phyloP scores from a whole-genome alignment of 805 yeast genomes.

The Candida alai region DNA sequence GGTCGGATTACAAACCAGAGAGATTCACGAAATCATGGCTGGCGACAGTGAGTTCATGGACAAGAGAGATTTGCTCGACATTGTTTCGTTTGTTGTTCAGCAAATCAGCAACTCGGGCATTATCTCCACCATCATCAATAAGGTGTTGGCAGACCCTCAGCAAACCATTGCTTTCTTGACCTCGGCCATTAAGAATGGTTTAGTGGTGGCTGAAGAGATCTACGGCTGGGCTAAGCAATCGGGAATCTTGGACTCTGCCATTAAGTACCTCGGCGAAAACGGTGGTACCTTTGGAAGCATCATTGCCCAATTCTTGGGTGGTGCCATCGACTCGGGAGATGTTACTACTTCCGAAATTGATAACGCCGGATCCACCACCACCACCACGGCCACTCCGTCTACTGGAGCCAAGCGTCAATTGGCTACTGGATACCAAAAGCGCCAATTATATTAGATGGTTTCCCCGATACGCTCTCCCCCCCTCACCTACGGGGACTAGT shows the following conservation, averaged over 20 bases:
- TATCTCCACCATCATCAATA: slow-evolving; percentile 25
- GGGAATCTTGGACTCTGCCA: slow-evolving; percentile 28
- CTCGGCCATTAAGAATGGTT: slow-evolving; percentile 30
- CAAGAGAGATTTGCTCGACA: slow-evolving; percentile 33
- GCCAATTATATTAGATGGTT: slow-evolving; percentile 11
- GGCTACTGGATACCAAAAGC: too few relatives aligned
- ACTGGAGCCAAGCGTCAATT: too few relatives aligned
- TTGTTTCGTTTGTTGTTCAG: slow-evolving; percentile 24
- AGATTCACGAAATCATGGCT: background rate
- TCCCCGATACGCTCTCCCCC: slow-evolving; percentile 8
- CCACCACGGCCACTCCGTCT: slow-evolving; percentile 19
- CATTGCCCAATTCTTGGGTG: slow-evolving; percentile 26
- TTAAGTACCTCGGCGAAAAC: slow-evolving; percentile 21
- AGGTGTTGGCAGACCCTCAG: slow-evolving; percentile 35
- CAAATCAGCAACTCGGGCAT: slow-evolving; percentile 34
- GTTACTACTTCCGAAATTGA: slow-evolving; percentile 24
- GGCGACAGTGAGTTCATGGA: slow-evolving; percentile 22
- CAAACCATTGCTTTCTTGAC: slow-evolving; percentile 30
- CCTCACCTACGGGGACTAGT: slow-evolving; percentile 9
- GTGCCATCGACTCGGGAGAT: slow-evolving; percentile 21
- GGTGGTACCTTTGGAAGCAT: slow-evolving; percentile 21
- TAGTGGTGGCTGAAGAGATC: slow-evolving; percentile 31
- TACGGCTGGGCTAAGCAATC: slow-evolving; percentile 34
- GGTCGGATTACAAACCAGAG: slow-evolving; percentile 1
- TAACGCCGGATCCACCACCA: slow-evolving; percentile 18